A percentile compares a stretch with the other conserved stretches of the same genome.
phyloP scores from a whole-genome alignment of 495 filamentous ascomycete genomes.

The Ramalina intermedia region DNA sequence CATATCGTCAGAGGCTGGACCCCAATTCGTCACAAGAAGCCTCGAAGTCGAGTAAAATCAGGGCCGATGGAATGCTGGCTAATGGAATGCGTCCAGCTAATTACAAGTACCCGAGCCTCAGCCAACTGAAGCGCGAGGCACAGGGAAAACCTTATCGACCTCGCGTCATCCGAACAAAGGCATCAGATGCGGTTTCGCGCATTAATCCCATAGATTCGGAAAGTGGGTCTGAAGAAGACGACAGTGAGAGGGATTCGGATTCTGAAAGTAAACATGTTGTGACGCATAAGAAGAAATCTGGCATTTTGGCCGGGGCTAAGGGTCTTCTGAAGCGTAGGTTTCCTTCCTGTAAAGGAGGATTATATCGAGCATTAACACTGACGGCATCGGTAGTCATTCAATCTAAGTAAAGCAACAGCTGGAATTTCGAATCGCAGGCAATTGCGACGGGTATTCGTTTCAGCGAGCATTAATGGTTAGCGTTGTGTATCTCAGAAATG shows the following conservation, averaged over 20 bases:
- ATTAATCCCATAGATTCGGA: not conserved
- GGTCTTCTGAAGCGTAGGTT: no score
- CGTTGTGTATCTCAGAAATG: no score
- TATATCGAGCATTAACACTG: no score
- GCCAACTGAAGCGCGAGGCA: not conserved
- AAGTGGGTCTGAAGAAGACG: not conserved
- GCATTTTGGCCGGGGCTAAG: no score
- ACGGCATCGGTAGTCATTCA: no score
- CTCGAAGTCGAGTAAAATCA: not conserved
- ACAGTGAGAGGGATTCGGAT: not conserved
- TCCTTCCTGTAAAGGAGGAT: no score
- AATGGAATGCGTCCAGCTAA: constrained; percentile 3
- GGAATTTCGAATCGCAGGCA: no score
- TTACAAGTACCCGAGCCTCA: constrained; percentile 9
- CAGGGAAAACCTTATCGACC: not conserved
- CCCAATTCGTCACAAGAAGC: not conserved
- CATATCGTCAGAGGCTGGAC: not conserved
- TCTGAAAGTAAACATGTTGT: no score
- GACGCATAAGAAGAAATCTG: no score
- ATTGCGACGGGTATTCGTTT: no score
- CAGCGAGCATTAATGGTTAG: no score
- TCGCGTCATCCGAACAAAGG: not conserved
- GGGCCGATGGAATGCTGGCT: not conserved
- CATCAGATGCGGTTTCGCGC: not conserved
- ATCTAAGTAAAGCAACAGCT: no score